phyloP scores from a whole-genome alignment of 2,329 filamentous ascomycete genomes.

The Calonectria pteridis region DNA sequence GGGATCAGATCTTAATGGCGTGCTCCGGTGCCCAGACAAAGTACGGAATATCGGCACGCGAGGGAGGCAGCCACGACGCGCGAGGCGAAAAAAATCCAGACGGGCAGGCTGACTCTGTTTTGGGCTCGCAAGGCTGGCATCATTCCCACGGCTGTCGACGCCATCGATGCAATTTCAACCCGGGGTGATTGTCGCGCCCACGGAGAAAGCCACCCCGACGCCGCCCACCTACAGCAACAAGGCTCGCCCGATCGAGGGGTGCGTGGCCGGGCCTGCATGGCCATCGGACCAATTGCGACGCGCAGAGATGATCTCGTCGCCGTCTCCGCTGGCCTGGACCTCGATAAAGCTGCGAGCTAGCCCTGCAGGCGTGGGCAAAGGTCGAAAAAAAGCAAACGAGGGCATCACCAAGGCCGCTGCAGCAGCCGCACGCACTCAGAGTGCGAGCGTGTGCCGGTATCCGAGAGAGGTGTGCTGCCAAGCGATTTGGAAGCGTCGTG shows the following conservation, averaged over 20 bases:
- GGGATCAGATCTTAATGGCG: neutral
- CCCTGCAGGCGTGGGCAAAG: slow-evolving; percentile 5
- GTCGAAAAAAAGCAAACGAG: neutral
- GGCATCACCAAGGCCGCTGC: neutral
- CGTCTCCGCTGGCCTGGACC: slow-evolving; percentile 1
- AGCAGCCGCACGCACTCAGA: neutral
- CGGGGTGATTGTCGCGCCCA: neutral
- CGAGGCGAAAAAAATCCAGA: slow-evolving; percentile 19
- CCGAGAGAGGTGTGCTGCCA: slow-evolving; percentile 43
- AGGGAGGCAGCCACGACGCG: slow-evolving; percentile 9
- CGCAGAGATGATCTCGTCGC: neutral
- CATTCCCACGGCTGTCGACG: slow-evolving; percentile 40
- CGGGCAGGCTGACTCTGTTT: neutral
- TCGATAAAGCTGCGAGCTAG: slow-evolving; percentile 18
- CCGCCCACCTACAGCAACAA: neutral
- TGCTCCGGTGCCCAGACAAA: slow-evolving; percentile 15
- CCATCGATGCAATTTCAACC: slow-evolving; percentile 31
- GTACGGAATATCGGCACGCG: slow-evolving; percentile 21
- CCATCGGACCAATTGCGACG: slow-evolving; percentile 10
- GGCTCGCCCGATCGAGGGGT: neutral
- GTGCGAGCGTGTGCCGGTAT: slow-evolving; percentile 35
- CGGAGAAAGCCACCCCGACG: neutral
- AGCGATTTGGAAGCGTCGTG: slow-evolving; percentile 29
- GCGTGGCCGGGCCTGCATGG: neutral
- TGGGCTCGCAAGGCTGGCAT: slow-evolving; percentile 30